A percentile compares a stretch with the other conserved stretches of the same genome.
phyloP scores from a whole-genome alignment of 2,329 filamentous ascomycete species.

The Fusarium sp. region DNA sequence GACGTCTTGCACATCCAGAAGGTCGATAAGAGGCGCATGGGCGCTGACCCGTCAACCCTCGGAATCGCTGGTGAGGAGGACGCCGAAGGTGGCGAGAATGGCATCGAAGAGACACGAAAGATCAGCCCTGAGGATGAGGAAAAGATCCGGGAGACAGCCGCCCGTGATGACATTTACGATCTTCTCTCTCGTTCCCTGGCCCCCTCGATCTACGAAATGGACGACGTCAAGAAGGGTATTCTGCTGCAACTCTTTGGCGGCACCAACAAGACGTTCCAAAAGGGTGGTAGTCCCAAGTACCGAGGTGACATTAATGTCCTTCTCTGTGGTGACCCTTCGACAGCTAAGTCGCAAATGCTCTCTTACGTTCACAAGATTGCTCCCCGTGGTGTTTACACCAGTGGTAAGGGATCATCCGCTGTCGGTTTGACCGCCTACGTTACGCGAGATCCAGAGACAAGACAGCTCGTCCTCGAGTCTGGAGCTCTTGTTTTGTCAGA shows the following conservation, averaged over 20 bases:
- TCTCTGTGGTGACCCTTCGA: conserved; percentile 96
- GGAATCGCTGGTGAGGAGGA: conserved; percentile 81
- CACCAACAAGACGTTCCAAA: conserved; percentile 97
- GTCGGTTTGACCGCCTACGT: conserved; percentile 86
- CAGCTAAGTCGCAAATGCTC: conserved; percentile 93
- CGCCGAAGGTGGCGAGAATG: conserved; percentile 72
- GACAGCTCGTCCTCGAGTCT: conserved; percentile 83
- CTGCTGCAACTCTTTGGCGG: conserved; percentile 95
- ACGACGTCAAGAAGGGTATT: conserved; percentile 99
- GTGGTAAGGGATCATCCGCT: conserved; percentile 82
- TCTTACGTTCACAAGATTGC: conserved; percentile 98
- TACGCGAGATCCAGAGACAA: conserved; percentile 81
- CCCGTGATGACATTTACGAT: conserved; percentile 89
- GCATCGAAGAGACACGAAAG: conserved; percentile 84
- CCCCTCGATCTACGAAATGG: conserved; percentile 96
- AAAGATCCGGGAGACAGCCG: conserved; percentile 84
- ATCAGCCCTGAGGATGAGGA: conserved; percentile 87
- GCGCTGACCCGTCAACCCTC: conserved; percentile 88
- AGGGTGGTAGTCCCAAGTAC: conserved; percentile 94
- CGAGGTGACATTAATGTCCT: conserved; percentile 97
- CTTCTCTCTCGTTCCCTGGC: conserved; percentile 90
- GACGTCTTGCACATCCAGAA: conserved; percentile 97
- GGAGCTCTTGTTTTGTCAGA: conserved; percentile 83
- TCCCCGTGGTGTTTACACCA: conserved; percentile 85
- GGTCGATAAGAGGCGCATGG: conserved; percentile 93